These are phyloP conservation scores for Rhizophora apiculata DNA, from an alignment of 345 rosid genomes.

Conservation along the genomic window DNA sequence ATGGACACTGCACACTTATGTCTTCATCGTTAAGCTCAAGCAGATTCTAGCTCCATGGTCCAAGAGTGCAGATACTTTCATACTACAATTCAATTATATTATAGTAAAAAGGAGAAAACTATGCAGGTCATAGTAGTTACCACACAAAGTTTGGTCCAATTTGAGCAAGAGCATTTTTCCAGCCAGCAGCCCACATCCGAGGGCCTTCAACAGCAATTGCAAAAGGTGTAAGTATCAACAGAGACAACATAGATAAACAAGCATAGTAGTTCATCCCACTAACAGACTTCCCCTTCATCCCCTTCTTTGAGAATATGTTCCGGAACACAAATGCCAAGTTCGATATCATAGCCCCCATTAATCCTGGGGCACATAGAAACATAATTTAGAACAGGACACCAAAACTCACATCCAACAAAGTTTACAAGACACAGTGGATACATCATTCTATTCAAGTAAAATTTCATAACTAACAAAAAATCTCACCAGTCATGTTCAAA, in stretches of 20 bases:
- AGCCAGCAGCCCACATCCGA: constrained; percentile 87
- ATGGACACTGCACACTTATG: too few species aligned
- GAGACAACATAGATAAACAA: constrained; percentile 79
- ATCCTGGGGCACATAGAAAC: constrained; percentile 46
- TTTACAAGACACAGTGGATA: background rate
- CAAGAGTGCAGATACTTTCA: too few species aligned
- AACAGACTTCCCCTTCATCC: constrained; percentile 90
- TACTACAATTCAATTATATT: too few species aligned
- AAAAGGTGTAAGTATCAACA: constrained; percentile 79
- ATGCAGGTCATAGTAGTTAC: constrained; percentile 34
- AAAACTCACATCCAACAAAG: background rate
- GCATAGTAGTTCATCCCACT: constrained; percentile 98
- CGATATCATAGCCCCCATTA: constrained; percentile 98
- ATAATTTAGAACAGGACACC: constrained; percentile 14
- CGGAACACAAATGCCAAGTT: constrained; percentile 90
- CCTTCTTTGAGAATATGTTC: constrained; percentile 93
- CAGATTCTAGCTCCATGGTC: too few species aligned
- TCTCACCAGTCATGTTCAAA: constrained; percentile 81
- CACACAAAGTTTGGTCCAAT: constrained; percentile 84
- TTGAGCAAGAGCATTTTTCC: constrained; percentile 68
- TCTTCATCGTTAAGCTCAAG: too few species aligned
- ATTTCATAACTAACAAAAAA: background rate
- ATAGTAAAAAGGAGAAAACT: background rate
- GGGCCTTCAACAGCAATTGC: constrained; percentile 97
- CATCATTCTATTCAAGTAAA: background rate